These are phyloP conservation scores for Dryadomyces quercus-mongolicae DNA, from an alignment of 2,329 filamentous ascomycete species.

Conservation along the genomic window DNA sequence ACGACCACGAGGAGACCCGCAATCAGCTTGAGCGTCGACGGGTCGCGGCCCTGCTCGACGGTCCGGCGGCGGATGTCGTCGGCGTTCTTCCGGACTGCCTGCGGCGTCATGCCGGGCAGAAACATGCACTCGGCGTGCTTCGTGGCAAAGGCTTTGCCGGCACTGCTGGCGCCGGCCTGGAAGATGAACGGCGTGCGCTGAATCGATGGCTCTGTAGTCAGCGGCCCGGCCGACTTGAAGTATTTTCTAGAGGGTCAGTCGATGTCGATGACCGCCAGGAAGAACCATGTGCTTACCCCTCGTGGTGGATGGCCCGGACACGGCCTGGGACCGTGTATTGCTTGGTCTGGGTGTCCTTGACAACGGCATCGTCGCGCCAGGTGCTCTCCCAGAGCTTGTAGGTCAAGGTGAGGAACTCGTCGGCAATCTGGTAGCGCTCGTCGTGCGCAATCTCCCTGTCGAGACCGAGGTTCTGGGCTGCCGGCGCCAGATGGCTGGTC, in stretches of 20 bases:
- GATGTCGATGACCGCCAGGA: neutral
- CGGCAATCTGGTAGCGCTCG: slow-evolving; percentile 13
- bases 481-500: slow-evolving; percentile 9
- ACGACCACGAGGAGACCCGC: slow-evolving; percentile 12
- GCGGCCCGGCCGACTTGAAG: neutral
- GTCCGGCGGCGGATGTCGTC: slow-evolving; percentile 6
- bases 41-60: slow-evolving; percentile 10
- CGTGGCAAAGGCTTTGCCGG: slow-evolving; percentile 12
- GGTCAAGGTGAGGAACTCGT: slow-evolving; percentile 13
- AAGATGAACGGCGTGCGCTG: slow-evolving; percentile 14
- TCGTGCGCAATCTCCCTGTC: slow-evolving; percentile 10
- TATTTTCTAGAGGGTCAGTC: neutral
- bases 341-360: slow-evolving; percentile 6
- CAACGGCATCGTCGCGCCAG: slow-evolving; percentile 7
- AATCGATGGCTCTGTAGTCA: slow-evolving; percentile 4
- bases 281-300: neutral
- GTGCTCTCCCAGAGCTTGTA: slow-evolving; percentile 11
- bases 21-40: slow-evolving; percentile 12
- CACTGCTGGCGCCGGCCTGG: slow-evolving; percentile 14
- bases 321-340: slow-evolving; percentile 5
- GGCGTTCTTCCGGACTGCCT: neutral
- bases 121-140: slow-evolving; percentile 15
- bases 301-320: neutral
- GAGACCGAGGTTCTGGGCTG: slow-evolving; percentile 10
- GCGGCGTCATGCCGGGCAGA: slow-evolving; percentile 9